Conservation (phyloP, 2,329 filamentous ascomycete species). For the Ophiostoma piceae region DNA sequence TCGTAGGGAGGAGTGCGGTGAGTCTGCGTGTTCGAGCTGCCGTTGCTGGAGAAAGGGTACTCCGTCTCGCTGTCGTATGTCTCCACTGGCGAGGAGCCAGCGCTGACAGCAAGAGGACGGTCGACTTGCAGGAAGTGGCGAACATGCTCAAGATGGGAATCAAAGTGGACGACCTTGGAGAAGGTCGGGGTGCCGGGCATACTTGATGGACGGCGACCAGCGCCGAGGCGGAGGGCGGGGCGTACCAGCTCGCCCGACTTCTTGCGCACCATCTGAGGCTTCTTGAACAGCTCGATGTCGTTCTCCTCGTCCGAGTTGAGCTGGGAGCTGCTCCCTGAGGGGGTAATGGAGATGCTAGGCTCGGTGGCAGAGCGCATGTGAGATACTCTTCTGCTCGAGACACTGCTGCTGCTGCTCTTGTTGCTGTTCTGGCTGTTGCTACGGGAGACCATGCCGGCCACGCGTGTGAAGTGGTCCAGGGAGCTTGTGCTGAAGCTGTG, state of each 20-base stretch:
- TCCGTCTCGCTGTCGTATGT: conserved; percentile 80
- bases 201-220: conserved; percentile 80
- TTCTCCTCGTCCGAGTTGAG: conserved; percentile 55
- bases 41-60: conserved; percentile 70
- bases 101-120: conserved; percentile 90
- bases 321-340: conserved; percentile 46
- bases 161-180: conserved; percentile 96
- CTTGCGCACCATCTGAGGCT: conserved; percentile 92
- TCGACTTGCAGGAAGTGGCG: conserved; percentile 94
- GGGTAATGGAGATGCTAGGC: conserved; percentile 43
- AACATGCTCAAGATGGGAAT: conserved; percentile 92
- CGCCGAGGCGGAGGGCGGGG: conserved; percentile 76
- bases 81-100: conserved; percentile 85
- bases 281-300: conserved; percentile 61
- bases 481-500: conserved; percentile 46
- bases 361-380: conserved; percentile 56
- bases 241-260: conserved; percentile 97
- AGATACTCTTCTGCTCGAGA: conserved; percentile 37
- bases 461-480: conserved; percentile 38
- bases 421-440: conserved; percentile 44
- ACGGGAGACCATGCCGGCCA: conserved; percentile 25
- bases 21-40: conserved; percentile 28
- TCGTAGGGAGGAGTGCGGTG: conserved; percentile 56
- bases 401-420: conserved; percentile 38
- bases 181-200: conserved; percentile 97